A percentile compares a stretch with the other conserved stretches of the same genome.
These are phyloP conservation scores for Clavispora fructus DNA, from an alignment of 805 yeast genomes.

Conservation along the genomic window DNA sequence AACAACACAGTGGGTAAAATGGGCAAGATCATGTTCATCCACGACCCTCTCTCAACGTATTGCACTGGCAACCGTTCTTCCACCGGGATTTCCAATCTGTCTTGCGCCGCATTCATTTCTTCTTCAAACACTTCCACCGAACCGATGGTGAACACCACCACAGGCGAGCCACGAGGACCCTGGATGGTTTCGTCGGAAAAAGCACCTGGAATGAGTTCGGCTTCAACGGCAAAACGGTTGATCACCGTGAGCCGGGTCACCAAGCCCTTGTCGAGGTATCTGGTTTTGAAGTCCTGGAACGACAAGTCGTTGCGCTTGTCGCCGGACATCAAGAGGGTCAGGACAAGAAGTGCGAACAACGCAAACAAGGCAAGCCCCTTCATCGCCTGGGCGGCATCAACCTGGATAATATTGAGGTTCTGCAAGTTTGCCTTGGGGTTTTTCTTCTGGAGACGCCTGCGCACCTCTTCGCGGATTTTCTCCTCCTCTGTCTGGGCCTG, in stretches of 20 bases:
- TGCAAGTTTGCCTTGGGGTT: constrained; percentile 23
- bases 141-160: constrained; percentile 78
- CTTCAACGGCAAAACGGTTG: constrained; percentile 68
- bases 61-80: constrained; percentile 72
- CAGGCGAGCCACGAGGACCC: constrained; percentile 31
- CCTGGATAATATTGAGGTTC: constrained; percentile 26
- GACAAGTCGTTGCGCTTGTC: constrained; percentile 34
- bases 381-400: constrained; percentile 10
- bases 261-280: constrained; percentile 69
- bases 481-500: constrained; percentile 24
- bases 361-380: constrained; percentile 10
- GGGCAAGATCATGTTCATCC: constrained; percentile 59
- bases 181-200: constrained; percentile 38
- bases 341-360: constrained; percentile 15
- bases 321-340: constrained; percentile 8
- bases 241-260: constrained; percentile 71
- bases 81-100: constrained; percentile 59
- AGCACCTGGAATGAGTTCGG: constrained; percentile 49
- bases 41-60: constrained; percentile 64
- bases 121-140: constrained; percentile 83
- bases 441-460: constrained; percentile 24
- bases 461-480: constrained; percentile 31
- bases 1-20: constrained; percentile 76
- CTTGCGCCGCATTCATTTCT: constrained; percentile 70
- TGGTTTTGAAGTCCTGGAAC: constrained; percentile 81